Conservation (phyloP, 805 yeast species). For the Candida anglica region DNA sequence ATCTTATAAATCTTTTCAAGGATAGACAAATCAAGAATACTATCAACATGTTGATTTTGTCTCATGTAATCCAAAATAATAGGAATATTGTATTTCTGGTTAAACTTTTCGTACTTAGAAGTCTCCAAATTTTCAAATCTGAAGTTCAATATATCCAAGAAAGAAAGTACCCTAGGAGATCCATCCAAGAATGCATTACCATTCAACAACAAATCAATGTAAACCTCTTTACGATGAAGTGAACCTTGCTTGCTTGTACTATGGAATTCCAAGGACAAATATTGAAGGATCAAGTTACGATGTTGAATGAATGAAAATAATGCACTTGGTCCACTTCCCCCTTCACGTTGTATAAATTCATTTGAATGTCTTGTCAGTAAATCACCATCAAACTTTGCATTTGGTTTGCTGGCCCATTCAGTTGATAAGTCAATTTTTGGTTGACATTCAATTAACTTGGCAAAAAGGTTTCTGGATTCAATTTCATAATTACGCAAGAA, state of each 20-base stretch:
- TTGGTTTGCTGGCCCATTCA: conserved; percentile 46
- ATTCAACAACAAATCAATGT: conserved; percentile 51
- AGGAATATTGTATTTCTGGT: conserved; percentile 22
- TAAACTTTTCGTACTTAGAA: conserved; percentile 26
- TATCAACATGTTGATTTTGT: conserved; percentile 15
- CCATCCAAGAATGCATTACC: conserved; percentile 49
- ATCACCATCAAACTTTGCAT: conserved; percentile 40
- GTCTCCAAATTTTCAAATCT: conserved; percentile 42
- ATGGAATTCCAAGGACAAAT: conserved; percentile 72
- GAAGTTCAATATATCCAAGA: conserved; percentile 68
- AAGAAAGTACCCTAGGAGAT: conserved; percentile 63
- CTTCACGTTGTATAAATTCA: conserved; percentile 27
- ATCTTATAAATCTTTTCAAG: conserved; percentile 18
- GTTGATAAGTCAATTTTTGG: conserved; percentile 54
- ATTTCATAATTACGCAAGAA: conserved; percentile 43
- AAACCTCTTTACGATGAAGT: conserved; percentile 47
- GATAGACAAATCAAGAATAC: conserved; percentile 41
- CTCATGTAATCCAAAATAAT: conserved; percentile 37
- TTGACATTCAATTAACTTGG: conserved; percentile 46
- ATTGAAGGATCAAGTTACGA: conserved; percentile 59
- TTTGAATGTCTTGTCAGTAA: conserved; percentile 25
- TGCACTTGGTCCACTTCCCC: conserved; percentile 42
- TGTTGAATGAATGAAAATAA: conserved; percentile 58
- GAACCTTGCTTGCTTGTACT: conserved; percentile 44
- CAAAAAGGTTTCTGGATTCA: conserved; percentile 39